phyloP scores from a whole-genome alignment of 179 eudicot genomes.

The Heliamphora pulchella region DNA sequence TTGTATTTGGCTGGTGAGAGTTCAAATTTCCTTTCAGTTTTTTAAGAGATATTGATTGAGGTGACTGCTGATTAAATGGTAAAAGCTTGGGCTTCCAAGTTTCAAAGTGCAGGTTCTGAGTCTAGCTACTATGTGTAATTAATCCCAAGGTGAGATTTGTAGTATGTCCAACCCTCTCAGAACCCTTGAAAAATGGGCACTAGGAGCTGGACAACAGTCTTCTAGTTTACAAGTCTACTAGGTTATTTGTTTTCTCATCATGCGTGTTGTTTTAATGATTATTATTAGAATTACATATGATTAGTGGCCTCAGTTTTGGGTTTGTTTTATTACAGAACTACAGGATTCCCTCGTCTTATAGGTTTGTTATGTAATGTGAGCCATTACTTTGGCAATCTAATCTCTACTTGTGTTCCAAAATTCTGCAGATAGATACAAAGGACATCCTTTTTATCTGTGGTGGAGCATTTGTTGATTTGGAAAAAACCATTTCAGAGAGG shows the following conservation, averaged over 20 bases:
- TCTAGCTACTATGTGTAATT: neutral
- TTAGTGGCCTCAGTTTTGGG: neutral
- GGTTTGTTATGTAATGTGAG: neutral
- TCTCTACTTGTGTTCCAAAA: conserved; percentile 3
- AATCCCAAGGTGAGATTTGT: neutral
- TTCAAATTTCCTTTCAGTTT: neutral
- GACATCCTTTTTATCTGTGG: conserved; percentile 67
- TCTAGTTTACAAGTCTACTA: neutral
- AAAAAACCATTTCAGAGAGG: conserved; percentile 67
- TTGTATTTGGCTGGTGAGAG: neutral
- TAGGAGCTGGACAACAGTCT: neutral
- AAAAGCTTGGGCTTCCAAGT: neutral
- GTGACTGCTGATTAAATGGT: neutral
- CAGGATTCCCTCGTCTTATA: neutral
- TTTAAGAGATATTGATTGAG: neutral
- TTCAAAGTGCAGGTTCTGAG: neutral
- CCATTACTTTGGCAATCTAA: conserved; percentile 5
- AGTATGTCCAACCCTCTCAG: neutral
- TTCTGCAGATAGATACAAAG: conserved; percentile 51
- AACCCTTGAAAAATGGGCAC: neutral
- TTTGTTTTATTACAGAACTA: neutral
- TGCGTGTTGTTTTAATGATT: neutral
- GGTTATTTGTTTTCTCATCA: neutral
- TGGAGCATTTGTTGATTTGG: conserved; percentile 64
- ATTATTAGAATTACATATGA: neutral